Conservation (phyloP, 2,329 filamentous ascomycete genomes). For the Arachnomyces sp. region DNA sequence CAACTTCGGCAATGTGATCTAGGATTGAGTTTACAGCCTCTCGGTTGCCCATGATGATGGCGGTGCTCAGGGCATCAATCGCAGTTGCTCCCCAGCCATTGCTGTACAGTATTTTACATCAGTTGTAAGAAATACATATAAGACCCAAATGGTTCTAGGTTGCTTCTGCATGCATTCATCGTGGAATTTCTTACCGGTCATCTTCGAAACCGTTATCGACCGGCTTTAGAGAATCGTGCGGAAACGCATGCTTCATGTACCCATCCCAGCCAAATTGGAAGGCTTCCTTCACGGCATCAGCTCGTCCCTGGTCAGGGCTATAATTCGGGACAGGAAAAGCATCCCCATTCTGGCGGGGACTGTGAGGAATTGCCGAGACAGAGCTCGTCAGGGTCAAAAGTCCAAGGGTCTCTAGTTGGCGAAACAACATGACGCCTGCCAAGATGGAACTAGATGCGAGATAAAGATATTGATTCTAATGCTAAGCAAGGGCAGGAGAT, state of each 20-base stretch:
- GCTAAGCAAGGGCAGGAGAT: too few species aligned
- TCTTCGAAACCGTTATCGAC: conserved; percentile 57
- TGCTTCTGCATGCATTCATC: not conserved
- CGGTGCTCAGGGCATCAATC: conserved; percentile 71
- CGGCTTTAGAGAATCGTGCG: conserved; percentile 66
- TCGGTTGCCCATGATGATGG: conserved; percentile 63
- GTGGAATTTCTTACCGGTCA: conserved; percentile 50
- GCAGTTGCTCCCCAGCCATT: conserved; percentile 81
- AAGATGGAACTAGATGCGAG: too few species aligned
- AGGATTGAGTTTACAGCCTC: conserved; percentile 63
- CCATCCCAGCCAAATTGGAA: conserved; percentile 65
- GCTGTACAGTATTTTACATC: conserved; percentile 35
- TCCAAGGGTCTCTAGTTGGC: too few species aligned
- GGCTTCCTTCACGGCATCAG: conserved; percentile 56
- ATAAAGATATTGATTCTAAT: too few species aligned
- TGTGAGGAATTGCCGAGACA: too few species aligned
- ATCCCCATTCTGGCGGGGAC: not conserved
- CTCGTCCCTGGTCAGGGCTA: conserved; percentile 23
- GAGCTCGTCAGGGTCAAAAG: too few species aligned
- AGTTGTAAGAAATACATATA: conserved; percentile 1
- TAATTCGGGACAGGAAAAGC: not conserved
- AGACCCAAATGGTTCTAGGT: too few species aligned
- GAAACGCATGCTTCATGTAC: conserved; percentile 66
- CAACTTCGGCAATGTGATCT: conserved; percentile 58
- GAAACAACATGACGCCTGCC: too few species aligned